Evolutionary conservation across 371 early-diverging fungal genomes (phyloP).

Genomic region (Saksenaea oblongispora): DNA sequence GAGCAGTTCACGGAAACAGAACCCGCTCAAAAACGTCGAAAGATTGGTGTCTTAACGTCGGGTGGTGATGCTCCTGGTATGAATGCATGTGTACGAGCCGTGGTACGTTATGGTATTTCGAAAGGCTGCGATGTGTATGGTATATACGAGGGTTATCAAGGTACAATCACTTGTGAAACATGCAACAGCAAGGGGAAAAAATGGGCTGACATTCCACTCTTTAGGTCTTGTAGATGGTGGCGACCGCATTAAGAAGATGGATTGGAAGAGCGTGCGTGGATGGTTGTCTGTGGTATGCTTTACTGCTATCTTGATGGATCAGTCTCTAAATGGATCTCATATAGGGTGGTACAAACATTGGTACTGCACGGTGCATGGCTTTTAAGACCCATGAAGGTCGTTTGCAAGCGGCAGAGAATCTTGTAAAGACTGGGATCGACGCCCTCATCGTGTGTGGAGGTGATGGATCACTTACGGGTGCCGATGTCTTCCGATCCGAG

Average conservation of each 20-base stretch:
- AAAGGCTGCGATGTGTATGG: conserved; percentile 87
- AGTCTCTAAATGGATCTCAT: not conserved
- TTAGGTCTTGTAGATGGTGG: conserved; percentile 91
- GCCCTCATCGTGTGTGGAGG: conserved; percentile 98
- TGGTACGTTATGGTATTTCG: conserved; percentile 88
- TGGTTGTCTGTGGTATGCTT: conserved; percentile 74
- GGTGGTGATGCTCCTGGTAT: conserved; percentile 99
- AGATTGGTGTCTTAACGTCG: conserved; percentile 93
- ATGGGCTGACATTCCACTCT: not conserved
- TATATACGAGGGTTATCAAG: conserved; percentile 98
- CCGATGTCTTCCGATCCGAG: conserved; percentile 90
- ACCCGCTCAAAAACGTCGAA: conserved; percentile 26
- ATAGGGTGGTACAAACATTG: conserved; percentile 97
- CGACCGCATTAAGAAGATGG: conserved; percentile 82
- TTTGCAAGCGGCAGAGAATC: conserved; percentile 82
- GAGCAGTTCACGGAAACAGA: conserved; percentile 3
- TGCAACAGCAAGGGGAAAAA: not conserved
- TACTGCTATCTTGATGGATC: not conserved
- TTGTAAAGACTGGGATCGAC: conserved; percentile 92
- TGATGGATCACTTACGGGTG: conserved; percentile 98
- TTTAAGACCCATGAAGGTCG: conserved; percentile 92
- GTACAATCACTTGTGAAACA: conserved; percentile 31
- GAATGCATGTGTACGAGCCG: conserved; percentile 97
- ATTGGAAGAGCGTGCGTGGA: conserved; percentile 92
- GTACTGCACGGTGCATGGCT: conserved; percentile 90